These are phyloP conservation scores for Tanacetum coccineum DNA, from an alignment of 129 eudicot species.

Conservation along the genomic window DNA sequence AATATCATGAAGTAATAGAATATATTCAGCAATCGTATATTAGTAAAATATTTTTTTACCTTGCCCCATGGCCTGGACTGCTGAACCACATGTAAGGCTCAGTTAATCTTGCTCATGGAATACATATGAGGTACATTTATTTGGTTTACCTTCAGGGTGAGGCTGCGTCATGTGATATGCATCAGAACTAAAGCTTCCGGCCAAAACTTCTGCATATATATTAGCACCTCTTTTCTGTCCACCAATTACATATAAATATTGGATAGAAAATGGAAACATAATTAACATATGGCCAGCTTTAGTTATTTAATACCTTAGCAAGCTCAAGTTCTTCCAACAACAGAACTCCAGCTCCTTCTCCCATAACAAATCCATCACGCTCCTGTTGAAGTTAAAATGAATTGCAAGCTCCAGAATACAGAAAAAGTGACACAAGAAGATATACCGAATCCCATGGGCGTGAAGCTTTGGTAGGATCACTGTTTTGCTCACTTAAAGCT, in stretches of 20 bases:
- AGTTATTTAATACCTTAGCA: conserved; percentile 49
- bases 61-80: no score
- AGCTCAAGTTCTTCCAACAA: conserved; percentile 84
- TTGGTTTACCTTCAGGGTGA: conserved; percentile 25
- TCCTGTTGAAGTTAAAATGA: conserved; percentile 40
- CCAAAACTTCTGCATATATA: conserved; percentile 29
- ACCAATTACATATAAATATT: conserved; percentile 1
- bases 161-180: conserved; percentile 30
- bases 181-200: conserved; percentile 34
- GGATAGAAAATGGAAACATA: neutral
- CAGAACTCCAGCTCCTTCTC: conserved; percentile 88
- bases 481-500: no score
- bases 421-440: neutral
- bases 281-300: conserved; percentile 1
- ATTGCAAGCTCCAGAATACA: neutral
- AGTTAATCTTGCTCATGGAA: no score
- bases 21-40: no score
- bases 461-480: no score
- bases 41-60: no score
- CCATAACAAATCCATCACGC: conserved; percentile 95
- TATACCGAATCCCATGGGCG: no score
- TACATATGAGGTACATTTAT: no score
- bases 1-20: no score
- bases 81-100: no score
- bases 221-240: conserved; percentile 41